Evolutionary conservation across 2,329 filamentous ascomycete genomes (phyloP), one percentile per base, ranked within the genome.

Genomic region (Colletotrichum incanum): DNA sequence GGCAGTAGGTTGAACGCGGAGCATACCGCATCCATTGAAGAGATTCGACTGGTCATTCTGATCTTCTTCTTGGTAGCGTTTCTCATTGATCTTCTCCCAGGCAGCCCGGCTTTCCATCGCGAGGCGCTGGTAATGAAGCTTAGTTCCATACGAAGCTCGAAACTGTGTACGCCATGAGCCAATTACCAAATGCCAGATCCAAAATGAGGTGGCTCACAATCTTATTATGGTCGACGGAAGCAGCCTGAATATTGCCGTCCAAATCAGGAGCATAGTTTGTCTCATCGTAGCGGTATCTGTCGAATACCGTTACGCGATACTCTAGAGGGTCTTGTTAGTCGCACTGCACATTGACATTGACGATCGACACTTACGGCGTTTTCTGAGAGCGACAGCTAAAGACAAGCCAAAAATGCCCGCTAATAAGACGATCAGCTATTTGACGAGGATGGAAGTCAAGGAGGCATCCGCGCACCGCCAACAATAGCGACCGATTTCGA

Each of bases 211-310:
- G 28, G 68, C 74, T 59, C 49, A 75, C 76, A 61, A 77, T 77
- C 45, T 78, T 78, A 69, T 78, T 77, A 28, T 76, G 76, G 43
- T 78, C 76, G 18, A 78, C 76, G 16, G 76, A 78, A 1, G 76
- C 76, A 18, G 73, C 76, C 50, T 76, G 76, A 14, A 73, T 72
- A 8, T 61, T 69, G 12, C 72, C 68, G 20, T 67, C 58, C 2
- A 68, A 63, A 0, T 62, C 71, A 2, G 75, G 76, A 8, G 73
- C 66, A 61, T 77, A 78, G 14, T 65, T 45, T 18, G 75, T 76
- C 69, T 75, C 56, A 18, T 76, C 72, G 52, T 76, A 77, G 3
- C 39, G 56, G 28, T 77, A 60, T 54, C 71, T 68, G 56, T 78
- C 76, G 54, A 77, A 77, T 1, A 78, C 76, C 2, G 66, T 71